Conservation (phyloP, 2,329 filamentous ascomycete genomes). For the Ustilaginoidea virens region DNA sequence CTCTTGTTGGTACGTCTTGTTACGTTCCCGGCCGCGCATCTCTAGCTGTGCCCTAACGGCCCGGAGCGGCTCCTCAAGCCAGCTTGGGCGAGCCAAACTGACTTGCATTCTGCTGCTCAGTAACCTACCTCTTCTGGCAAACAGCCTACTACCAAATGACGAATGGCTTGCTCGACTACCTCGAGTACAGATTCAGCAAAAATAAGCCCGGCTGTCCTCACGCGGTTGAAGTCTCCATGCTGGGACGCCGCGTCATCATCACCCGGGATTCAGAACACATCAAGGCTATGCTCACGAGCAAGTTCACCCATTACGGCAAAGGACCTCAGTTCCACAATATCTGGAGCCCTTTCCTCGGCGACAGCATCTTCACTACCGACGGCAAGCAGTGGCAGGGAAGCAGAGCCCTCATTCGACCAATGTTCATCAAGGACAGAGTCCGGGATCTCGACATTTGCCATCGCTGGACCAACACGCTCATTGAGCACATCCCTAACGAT, state of each 20-base stretch:
- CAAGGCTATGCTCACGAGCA: slow-evolving; percentile 76
- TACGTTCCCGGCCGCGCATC: too few relatives aligned
- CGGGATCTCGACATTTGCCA: slow-evolving; percentile 73
- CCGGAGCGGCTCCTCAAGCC: too few relatives aligned
- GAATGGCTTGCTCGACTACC: slow-evolving; percentile 8
- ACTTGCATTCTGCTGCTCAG: too few relatives aligned
- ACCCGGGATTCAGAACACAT: slow-evolving; percentile 81
- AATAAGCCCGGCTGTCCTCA: slow-evolving; percentile 3
- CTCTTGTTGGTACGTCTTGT: slow-evolving; percentile 1
- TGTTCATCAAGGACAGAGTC: slow-evolving; percentile 74
- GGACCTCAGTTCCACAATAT: slow-evolving; percentile 58
- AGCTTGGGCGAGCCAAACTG: too few relatives aligned
- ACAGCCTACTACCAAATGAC: slow-evolving; percentile 7
- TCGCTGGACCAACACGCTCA: slow-evolving; percentile 6
- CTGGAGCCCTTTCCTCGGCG: slow-evolving; percentile 61
- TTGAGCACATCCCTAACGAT: slow-evolving; percentile 14
- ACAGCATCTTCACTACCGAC: slow-evolving; percentile 69
- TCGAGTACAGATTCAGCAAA: slow-evolving; percentile 4
- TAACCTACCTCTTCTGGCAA: slow-evolving; percentile 4
- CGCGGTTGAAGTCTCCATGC: slow-evolving; percentile 35
- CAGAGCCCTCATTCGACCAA: slow-evolving; percentile 64
- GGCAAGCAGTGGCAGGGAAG: slow-evolving; percentile 63
- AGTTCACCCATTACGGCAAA: slow-evolving; percentile 76
- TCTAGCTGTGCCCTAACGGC: too few relatives aligned
- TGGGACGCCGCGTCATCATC: slow-evolving; percentile 48